These are phyloP conservation scores for Blastobotrys malaysiensis DNA, from an alignment of 1,139 yeast genomes.

Conservation along the genomic window DNA sequence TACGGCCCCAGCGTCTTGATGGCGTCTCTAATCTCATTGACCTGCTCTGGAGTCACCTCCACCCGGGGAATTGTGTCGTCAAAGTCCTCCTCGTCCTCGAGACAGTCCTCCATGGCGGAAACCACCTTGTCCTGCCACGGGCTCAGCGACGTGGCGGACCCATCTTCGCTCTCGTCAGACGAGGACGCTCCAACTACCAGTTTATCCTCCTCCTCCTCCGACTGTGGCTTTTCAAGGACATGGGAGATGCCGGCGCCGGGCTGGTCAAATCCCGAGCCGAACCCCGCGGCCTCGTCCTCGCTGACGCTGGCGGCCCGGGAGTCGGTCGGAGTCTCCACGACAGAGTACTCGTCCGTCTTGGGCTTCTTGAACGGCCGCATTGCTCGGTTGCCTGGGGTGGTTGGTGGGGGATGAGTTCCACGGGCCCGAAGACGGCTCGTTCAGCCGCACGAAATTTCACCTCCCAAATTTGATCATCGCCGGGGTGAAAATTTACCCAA, in stretches of 20 bases:
- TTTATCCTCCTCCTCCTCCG: neutral
- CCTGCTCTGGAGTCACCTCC: conserved; percentile 36
- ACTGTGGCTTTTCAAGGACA: neutral
- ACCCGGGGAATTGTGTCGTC: conserved; percentile 15
- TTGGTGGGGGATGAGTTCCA: neutral
- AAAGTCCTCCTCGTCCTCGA: conserved; percentile 17
- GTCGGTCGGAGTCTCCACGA: neutral
- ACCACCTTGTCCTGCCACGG: conserved; percentile 15
- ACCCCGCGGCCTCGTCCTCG: neutral
- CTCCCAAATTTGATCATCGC: neutral
- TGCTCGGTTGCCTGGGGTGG: neutral
- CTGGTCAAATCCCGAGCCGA: conserved; percentile 1
- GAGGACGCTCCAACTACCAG: neutral
- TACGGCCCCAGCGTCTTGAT: conserved; percentile 25
- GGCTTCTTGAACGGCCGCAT: conserved; percentile 8
- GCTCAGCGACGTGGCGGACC: neutral
- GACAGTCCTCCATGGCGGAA: conserved; percentile 23
- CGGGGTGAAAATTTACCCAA: neutral
- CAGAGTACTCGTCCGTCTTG: conserved; percentile 5
- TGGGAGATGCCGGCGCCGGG: neutral
- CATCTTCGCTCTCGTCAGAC: conserved; percentile 5
- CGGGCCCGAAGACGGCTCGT: neutral
- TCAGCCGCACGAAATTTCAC: neutral
- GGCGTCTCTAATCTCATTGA: conserved; percentile 45
- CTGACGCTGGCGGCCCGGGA: conserved; percentile 1